phyloP scores from a whole-genome alignment of 2,329 filamentous ascomycete species.

The Diplodia scrobiculata region DNA sequence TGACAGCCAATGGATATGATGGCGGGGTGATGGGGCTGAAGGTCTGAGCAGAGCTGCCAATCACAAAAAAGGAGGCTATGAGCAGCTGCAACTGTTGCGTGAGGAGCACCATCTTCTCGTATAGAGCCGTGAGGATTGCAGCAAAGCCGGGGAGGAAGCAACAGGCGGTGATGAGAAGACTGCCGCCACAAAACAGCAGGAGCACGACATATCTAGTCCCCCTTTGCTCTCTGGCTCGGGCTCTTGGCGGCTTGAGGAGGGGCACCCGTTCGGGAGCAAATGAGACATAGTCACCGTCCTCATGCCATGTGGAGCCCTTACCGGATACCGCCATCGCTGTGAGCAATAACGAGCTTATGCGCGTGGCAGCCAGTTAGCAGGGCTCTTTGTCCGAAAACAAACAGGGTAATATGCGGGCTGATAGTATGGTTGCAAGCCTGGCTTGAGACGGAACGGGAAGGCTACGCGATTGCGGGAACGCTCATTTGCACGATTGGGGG shows the following conservation, averaged over 20 bases:
- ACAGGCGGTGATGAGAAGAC: constrained; percentile 22
- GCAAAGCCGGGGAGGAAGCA: constrained; percentile 18
- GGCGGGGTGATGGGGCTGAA: constrained; percentile 43
- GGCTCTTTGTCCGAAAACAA: constrained; percentile 23
- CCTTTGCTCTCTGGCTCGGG: constrained; percentile 5
- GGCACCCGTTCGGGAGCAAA: constrained; percentile 16
- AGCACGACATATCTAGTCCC: constrained; percentile 27
- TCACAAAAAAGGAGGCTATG: constrained; percentile 15
- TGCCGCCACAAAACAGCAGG: constrained; percentile 23
- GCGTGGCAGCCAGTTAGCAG: constrained; percentile 27
- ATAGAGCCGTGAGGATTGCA: constrained; percentile 10
- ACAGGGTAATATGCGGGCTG: constrained; percentile 9
- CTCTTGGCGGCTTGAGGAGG: constrained; percentile 26
- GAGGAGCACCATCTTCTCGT: constrained; percentile 25
- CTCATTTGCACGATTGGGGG: constrained; percentile 8
- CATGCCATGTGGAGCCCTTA: constrained; percentile 28
- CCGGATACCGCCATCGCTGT: constrained; percentile 26
- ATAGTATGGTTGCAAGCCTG: background rate
- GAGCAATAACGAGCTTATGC: constrained; percentile 29
- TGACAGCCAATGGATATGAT: constrained; percentile 50
- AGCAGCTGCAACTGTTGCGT: constrained; percentile 14
- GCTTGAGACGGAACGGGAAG: constrained; percentile 18
- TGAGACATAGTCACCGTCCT: constrained; percentile 25
- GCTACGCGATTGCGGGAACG: background rate
- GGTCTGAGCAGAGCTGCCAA: constrained; percentile 18